These are phyloP conservation scores for Chalciporus piperatus DNA, from an alignment of 768 basidiomycete species.

Conservation along the genomic window DNA sequence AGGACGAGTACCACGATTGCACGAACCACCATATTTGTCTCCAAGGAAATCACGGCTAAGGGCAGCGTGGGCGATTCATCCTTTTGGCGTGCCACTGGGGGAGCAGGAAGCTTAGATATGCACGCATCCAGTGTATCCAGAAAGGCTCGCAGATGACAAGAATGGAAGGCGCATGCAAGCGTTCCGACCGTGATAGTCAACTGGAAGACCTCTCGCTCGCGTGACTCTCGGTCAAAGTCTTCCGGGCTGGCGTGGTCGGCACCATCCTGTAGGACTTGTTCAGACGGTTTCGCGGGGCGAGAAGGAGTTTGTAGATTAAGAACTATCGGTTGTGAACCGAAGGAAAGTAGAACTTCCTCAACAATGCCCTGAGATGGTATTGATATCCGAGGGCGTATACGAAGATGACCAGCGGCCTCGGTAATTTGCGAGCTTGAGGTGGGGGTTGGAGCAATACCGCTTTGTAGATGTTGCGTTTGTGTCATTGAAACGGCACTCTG, in stretches of 20 bases:
- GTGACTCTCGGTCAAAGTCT: constrained; percentile 2
- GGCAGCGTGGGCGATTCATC: constrained; percentile 12
- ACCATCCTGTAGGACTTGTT: neutral
- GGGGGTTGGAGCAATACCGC: neutral
- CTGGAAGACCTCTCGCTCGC: constrained; percentile 32
- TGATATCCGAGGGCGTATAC: constrained; percentile 4
- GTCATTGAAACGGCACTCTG: constrained; percentile 61
- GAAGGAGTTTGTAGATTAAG: constrained; percentile 51
- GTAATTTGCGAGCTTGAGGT: neutral
- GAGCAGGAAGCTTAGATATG: constrained; percentile 21
- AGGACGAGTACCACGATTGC: constrained; percentile 50
- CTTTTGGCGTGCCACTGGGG: constrained; percentile 12
- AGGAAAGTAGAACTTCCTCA: constrained; percentile 55
- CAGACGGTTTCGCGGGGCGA: constrained; percentile 17
- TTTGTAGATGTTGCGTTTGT: constrained; percentile 1
- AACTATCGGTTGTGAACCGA: constrained; percentile 60
- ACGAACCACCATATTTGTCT: constrained; percentile 36
- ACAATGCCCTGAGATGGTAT: constrained; percentile 8
- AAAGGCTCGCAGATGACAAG: constrained; percentile 54
- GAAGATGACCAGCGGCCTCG: constrained; percentile 1
- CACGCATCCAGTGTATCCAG: constrained; percentile 40
- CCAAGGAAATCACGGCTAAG: constrained; percentile 31
- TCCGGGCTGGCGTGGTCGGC: constrained; percentile 7
- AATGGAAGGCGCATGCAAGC: constrained; percentile 53
- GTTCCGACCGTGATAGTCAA: constrained; percentile 46